Evolutionary conservation across 495 filamentous ascomycete genomes (phyloP), one percentile per base, ranked within the genome.

Genomic region (Annulohypoxylon nitens): DNA sequence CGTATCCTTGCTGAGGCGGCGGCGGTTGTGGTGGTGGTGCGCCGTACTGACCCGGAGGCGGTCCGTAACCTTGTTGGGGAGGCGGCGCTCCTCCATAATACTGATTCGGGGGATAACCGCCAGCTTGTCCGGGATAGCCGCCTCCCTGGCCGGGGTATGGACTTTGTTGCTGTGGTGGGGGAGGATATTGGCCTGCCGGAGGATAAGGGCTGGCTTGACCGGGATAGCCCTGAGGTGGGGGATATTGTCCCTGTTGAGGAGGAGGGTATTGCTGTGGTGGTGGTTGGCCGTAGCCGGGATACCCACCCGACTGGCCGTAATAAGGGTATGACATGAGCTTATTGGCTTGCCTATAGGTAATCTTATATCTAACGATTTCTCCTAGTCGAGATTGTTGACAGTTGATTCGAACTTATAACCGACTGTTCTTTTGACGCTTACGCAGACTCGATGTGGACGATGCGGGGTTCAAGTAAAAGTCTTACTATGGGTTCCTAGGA

Each of bases 31-130:
- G 39, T 43, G 39, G 70, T 34, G 76, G 83, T 55, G 81, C 81
- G 45, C 85, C 84, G 62, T 83, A 83, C 75, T 78, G 79, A 23
- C 78, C 80, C 0, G 75, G 79, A 39, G 83, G 81, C 33, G 82
- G 79, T 9, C 76, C 75, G 70, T 82, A 81, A 30, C 76, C 71
- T 67, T 80, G 68, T 18, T 66, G 70, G 39, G 39, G 39, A 6
- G 78, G 77, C 39, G 79, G 74, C 26, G 70, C 73, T 48, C 75
- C 68, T 2, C 81, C 80, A 51, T 85, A 82, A 11, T 67, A 73
- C 36, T 76, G 73, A 30, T 76, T 70, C 36, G 70, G 71, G 34
- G 66, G 70, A 41, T 78, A 71, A 12, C 69, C 70, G 30, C 71
- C 25, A 10, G 23, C 72, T 50, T 78, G 76, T 3, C 69, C 57